Evolutionary conservation across 1,284 basidiomycete genomes (phyloP), one percentile per base, ranked within the genome.

Genomic region (Schizopora paradoxa): DNA sequence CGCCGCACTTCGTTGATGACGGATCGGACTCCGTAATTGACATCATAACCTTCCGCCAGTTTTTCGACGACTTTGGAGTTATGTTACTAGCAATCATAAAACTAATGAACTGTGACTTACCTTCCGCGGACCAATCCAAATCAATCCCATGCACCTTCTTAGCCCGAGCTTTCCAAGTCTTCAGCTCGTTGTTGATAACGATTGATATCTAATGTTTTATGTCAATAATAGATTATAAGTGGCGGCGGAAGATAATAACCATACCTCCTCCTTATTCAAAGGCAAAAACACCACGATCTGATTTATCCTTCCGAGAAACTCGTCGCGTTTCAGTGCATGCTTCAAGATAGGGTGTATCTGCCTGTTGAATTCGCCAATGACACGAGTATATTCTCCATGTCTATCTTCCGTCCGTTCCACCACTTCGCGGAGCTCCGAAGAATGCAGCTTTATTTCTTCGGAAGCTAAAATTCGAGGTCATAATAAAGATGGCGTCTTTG

Each of bases 241-340:
- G 21, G n/a, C n/a, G n/a, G n/a, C n/a, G n/a, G n/a, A n/a, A n/a
- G n/a, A n/a, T n/a, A n/a, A n/a, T n/a, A n/a, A n/a, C n/a, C n/a
- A 26, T 4, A 40, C 23, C 16, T 48, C 47, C 23, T 48, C 47
- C 28, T 33, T 10, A 22, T 41, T 43, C 13, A 48, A 29, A 7
- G 47, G 47, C 21, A 48, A 26, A 36, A 48, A 48, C 13, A 48
- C 47, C n/a, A 44, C 41, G 21, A 48, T 39, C 29, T 48, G 41
- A 27, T 48, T 44, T 21, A 48, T 44, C 2, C 47, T 35, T 33
- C 47, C 41, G 21, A 48, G 32, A 16, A 48, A 48, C 28, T 48
- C 47, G 27, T 48, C 47, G n/a, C 47, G 47, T 22, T 44, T 43
- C 21, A 44, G 31, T 10, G 14, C 4, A 2, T 21, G 22, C 29